phyloP scores from a whole-genome alignment of 495 filamentous ascomycete genomes.

The Xylaria flabelliformis region DNA sequence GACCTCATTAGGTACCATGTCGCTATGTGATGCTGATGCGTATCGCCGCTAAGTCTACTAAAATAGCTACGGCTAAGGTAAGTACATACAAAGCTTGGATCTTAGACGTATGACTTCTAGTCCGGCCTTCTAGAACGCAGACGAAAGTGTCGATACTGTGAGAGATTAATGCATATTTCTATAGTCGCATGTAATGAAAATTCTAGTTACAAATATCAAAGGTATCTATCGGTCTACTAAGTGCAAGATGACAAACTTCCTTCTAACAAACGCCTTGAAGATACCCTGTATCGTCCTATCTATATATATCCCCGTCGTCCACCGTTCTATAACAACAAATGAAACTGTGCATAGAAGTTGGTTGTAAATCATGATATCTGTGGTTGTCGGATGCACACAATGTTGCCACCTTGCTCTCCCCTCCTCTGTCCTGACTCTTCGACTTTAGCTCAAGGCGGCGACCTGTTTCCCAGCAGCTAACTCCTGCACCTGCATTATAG shows the following conservation, averaged over 20 bases:
- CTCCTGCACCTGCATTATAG: neutral
- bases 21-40: neutral
- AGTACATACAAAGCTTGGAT: neutral
- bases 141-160: neutral
- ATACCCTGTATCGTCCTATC: neutral
- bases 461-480: slow-evolving; percentile 9
- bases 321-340: neutral
- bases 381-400: neutral
- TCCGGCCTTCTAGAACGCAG: neutral
- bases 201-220: neutral
- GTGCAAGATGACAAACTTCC: neutral
- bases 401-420: neutral
- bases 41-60: neutral
- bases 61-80: neutral
- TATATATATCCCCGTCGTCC: slow-evolving; percentile 6
- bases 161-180: neutral
- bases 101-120: neutral
- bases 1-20: neutral
- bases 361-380: neutral
- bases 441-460: neutral
- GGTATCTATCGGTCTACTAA: slow-evolving; percentile 10
- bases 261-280: slow-evolving; percentile 5
- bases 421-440: neutral
- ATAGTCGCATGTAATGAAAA: neutral
- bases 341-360: neutral